Evolutionary conservation across 1,284 basidiomycete species (phyloP).

Genomic region (Phlebopus sp.): DNA sequence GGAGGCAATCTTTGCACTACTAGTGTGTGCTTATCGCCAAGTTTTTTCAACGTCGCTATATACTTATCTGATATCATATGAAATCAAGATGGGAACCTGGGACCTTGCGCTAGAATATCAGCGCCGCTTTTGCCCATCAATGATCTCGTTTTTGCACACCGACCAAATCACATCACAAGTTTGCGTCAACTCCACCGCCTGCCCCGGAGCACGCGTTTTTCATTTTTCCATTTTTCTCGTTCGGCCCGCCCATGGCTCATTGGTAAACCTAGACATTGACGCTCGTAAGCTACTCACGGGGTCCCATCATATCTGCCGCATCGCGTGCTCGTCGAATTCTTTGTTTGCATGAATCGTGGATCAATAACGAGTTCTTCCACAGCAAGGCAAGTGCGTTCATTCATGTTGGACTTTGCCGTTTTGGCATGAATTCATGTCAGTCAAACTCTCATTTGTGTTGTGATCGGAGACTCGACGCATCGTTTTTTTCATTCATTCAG

Average conservation of each 20-base stretch:
- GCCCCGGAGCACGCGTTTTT: slow-evolving; percentile 20
- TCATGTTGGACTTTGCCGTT: not conserved
- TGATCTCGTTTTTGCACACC: slow-evolving; percentile 25
- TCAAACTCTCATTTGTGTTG: too few species aligned
- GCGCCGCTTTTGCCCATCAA: slow-evolving; percentile 8
- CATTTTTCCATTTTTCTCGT: too few species aligned
- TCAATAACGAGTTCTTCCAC: slow-evolving; percentile 6
- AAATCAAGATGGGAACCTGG: slow-evolving; percentile 7
- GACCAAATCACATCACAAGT: slow-evolving; percentile 13
- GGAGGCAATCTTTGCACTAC: not conserved
- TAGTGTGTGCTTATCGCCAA: slow-evolving; percentile 5
- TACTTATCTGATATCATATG: slow-evolving; percentile 9
- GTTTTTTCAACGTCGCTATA: too few species aligned
- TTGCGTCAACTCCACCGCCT: slow-evolving; percentile 17
- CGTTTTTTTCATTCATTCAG: too few species aligned
- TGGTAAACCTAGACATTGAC: slow-evolving; percentile 12
- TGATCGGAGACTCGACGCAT: not conserved
- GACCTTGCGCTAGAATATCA: slow-evolving; percentile 4
- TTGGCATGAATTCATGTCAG: too few species aligned
- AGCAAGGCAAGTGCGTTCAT: slow-evolving; percentile 10
- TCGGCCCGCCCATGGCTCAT: slow-evolving; percentile 6
- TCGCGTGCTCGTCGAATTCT: not conserved
- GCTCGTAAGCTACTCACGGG: slow-evolving; percentile 6
- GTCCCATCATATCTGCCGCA: not conserved
- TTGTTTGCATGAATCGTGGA: not conserved